Conservation (phyloP, 140 eudicot species). For the Flaveria floridana region DNA sequence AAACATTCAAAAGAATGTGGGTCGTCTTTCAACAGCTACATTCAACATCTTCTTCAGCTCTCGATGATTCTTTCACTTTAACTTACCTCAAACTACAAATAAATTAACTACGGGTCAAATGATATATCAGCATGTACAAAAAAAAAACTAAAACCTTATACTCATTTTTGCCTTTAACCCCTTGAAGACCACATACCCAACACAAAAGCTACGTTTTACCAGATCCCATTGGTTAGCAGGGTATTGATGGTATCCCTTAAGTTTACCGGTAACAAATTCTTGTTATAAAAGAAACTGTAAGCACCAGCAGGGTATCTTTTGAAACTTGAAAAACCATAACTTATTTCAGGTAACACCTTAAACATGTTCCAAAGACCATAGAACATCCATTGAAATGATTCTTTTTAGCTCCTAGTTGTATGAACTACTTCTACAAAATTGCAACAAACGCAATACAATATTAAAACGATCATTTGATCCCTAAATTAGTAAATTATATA, state of each 20-base stretch:
- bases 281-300: not conserved
- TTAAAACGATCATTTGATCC: too few species aligned
- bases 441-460: not conserved
- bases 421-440: too few species aligned
- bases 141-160: not conserved
- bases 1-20: slow-evolving; percentile 20
- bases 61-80: slow-evolving; percentile 4
- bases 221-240: not conserved
- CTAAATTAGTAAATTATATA: not conserved
- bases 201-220: not conserved
- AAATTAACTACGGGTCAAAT: not conserved
- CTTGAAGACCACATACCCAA: not conserved
- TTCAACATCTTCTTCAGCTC: slow-evolving; percentile 20
- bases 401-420: too few species aligned
- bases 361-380: too few species aligned
- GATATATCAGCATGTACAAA: not conserved
- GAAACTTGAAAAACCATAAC: too few species aligned
- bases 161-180: too few species aligned
- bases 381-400: too few species aligned
- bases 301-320: not conserved
- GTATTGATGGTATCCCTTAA: not conserved
- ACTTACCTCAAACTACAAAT: slow-evolving; percentile 8
- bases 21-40: not conserved
- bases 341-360: too few species aligned
- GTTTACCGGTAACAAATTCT: not conserved